Evolutionary conservation across 192 early-diverging fungal species (phyloP), one percentile per base, ranked within the genome.

Genomic region (Neocallimastix lanati): DNA sequence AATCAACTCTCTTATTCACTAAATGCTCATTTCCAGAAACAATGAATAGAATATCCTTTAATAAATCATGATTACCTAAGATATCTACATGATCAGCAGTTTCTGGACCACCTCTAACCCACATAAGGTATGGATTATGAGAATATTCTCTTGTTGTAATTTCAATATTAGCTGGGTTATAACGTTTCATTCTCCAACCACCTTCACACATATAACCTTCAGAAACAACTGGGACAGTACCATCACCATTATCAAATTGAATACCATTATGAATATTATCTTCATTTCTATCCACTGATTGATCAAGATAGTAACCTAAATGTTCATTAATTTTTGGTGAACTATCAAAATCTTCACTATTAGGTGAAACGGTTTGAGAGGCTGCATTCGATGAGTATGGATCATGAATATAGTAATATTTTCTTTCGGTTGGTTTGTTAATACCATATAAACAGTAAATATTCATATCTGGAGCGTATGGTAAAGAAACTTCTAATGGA

Each of bases 11-110:
- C 30, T 85, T 83, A 29, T 85, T 38, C 13, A 85, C 76, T 67
- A 76, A 29, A 40, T 82, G 84, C 16, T 86, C 85, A 13, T 82
- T 82, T 15, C 86, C 87, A 6, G 88, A 81, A 6, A 88, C 90
- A 11, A 90, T 81, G 29, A 87, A 84, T 76, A 91, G 81, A 30
- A 91, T 84, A 76, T 90, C 89, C 29, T 83, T 86, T 13, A 88
- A 92, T 77, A 92, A 85, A 28, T 90, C 89, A 77, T 89, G 86
- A 80, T 95, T 95, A 76, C 95, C 95, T 13, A 96, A 82, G 29
- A 96, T 93, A 84, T 95, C 93, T 14, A 96, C 93, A 85, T 96
- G 96, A 80, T 96, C 94, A 0, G 92, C 87, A 25, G 92, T 92
- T 33, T 86, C 88, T 28, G 88, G 87, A 7, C 94, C 94, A 37